phyloP scores from a whole-genome alignment of 2,329 filamentous ascomycete species.

The Fusarium ambrosium region DNA sequence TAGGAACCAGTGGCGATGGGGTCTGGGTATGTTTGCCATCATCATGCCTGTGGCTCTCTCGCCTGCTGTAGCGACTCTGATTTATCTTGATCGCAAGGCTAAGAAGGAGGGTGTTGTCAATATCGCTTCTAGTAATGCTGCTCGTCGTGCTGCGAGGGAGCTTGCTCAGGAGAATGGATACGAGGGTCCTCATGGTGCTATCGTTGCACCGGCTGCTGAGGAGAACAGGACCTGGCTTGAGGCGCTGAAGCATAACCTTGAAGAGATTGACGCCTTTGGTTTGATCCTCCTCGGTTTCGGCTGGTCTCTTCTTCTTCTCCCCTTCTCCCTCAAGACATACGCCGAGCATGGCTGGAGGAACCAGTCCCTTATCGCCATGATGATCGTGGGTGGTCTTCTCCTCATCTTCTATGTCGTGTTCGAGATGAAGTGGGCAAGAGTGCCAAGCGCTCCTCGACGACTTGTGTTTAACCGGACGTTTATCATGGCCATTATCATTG shows the following conservation, averaged over 20 bases:
- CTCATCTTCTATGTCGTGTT: conserved; percentile 62
- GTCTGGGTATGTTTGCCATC: conserved; percentile 72
- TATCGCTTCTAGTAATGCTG: conserved; percentile 52
- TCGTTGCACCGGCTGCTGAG: background rate
- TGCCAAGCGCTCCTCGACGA: conserved; percentile 44
- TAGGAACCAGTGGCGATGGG: conserved; percentile 54
- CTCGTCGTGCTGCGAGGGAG: conserved; percentile 49
- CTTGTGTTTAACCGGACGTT: conserved; percentile 51
- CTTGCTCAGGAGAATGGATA: conserved; percentile 30
- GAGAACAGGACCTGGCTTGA: background rate
- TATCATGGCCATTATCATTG: conserved; percentile 48
- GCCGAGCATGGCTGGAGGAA: conserved; percentile 57
- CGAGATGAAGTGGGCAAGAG: conserved; percentile 54
- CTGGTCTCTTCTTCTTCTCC: conserved; percentile 73
- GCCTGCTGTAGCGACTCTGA: conserved; percentile 66
- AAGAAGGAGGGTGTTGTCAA: conserved; percentile 62
- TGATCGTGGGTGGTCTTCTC: conserved; percentile 56
- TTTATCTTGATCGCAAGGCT: conserved; percentile 70
- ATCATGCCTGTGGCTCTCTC: conserved; percentile 68
- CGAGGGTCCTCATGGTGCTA: background rate
- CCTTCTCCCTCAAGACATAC: conserved; percentile 69
- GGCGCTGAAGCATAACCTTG: conserved; percentile 54
- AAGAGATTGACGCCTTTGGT: conserved; percentile 55
- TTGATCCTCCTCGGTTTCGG: conserved; percentile 60
- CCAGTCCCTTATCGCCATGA: conserved; percentile 59